Percentiles rank a stretch among this genome's conserved stretches.
phyloP scores from a whole-genome alignment of 2,329 filamentous ascomycete species.

The Albifimbria verrucaria region DNA sequence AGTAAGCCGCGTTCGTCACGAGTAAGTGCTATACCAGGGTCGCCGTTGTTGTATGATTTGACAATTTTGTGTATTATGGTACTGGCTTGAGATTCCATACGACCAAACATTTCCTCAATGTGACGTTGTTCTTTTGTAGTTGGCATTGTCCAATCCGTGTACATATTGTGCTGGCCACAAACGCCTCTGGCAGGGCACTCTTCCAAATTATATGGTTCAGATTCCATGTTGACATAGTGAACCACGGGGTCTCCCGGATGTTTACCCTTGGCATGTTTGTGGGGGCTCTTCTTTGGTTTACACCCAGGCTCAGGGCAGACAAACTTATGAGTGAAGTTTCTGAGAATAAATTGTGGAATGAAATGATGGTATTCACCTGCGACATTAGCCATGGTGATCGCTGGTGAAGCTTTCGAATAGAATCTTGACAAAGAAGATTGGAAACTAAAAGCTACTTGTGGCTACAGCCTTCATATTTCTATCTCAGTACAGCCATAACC shows the following conservation, averaged over 20 bases:
- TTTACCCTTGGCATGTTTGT: conserved; percentile 7
- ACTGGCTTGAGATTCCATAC: conserved; percentile 17
- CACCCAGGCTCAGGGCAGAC: background rate
- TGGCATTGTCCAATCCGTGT: conserved; percentile 14
- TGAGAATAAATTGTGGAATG: background rate
- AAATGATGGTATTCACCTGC: conserved; percentile 2
- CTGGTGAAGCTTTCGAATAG: no score
- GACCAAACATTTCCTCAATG: conserved; percentile 20
- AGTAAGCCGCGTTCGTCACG: conserved; percentile 31
- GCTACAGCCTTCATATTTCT: background rate
- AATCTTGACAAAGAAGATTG: no score
- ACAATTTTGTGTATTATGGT: conserved; percentile 24
- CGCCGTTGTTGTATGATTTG: background rate
- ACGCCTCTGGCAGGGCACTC: conserved; percentile 17
- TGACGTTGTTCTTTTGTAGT: conserved; percentile 13
- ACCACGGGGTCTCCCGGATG: conserved; percentile 19
- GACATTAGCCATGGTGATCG: background rate
- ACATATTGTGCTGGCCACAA: conserved; percentile 22
- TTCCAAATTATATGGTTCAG: conserved; percentile 9
- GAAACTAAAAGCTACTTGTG: no score
- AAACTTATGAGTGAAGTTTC: background rate
- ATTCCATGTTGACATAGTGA: conserved; percentile 17
- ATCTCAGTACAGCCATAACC: background rate
- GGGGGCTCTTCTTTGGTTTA: background rate
- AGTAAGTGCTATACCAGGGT: conserved; percentile 20